Conservation (phyloP, 140 eudicot species). For the Ambrosia hybrid region DNA sequence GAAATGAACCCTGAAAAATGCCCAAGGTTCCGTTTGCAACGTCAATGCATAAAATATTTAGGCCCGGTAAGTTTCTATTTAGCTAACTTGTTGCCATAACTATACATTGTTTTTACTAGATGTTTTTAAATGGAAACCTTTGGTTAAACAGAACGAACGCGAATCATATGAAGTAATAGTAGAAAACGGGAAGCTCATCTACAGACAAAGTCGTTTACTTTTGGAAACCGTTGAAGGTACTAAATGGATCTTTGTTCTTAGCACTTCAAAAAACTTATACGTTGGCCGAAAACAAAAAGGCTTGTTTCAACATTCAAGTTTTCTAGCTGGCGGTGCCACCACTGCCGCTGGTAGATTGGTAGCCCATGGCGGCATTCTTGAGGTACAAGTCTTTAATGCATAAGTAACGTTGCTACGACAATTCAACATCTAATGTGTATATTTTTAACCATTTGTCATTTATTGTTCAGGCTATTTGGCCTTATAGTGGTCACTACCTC, state of each 20-base stretch:
- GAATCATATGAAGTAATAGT: slow-evolving; percentile 80
- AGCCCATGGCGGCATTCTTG: slow-evolving; percentile 76
- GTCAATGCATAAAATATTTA: slow-evolving; percentile 80
- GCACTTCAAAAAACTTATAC: slow-evolving; percentile 76
- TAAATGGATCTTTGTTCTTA: slow-evolving; percentile 91
- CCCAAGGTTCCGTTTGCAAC: slow-evolving; percentile 63
- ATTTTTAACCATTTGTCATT: neutral
- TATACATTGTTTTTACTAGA: neutral
- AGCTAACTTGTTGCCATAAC: neutral
- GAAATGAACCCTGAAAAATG: slow-evolving; percentile 79
- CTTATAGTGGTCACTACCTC: slow-evolving; percentile 96
- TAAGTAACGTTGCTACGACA: neutral
- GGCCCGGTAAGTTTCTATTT: slow-evolving; percentile 61
- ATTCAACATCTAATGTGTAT: neutral
- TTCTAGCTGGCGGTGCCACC: slow-evolving; percentile 89
- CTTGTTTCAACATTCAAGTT: slow-evolving; percentile 86
- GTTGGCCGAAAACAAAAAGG: slow-evolving; percentile 89
- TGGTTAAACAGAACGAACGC: slow-evolving; percentile 61
- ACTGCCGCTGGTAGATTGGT: slow-evolving; percentile 92
- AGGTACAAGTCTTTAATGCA: slow-evolving; percentile 47
- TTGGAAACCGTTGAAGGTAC: slow-evolving; percentile 72
- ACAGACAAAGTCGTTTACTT: slow-evolving; percentile 53
- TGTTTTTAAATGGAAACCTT: neutral
- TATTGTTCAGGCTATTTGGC: slow-evolving; percentile 90
- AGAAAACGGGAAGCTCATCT: slow-evolving; percentile 84